Base-by-base conservation (phyloP, 2,329 filamentous ascomycete species). In the Hypoxylon sp. region DNA sequence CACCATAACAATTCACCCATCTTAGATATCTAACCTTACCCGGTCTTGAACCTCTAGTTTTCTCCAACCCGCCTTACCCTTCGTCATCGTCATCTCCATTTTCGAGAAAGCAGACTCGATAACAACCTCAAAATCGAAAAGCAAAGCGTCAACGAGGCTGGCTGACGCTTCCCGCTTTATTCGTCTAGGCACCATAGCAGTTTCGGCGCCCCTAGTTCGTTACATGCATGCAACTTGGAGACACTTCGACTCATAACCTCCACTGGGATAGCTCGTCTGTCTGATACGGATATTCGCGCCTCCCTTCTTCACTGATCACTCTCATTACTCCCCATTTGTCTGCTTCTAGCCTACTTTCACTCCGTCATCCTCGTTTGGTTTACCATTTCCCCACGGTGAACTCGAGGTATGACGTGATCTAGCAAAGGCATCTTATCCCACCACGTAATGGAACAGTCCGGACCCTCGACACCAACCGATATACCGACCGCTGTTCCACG, bases 361-460 rank as follows among this genome's bases (percentile, higher is more conserved):
- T 69, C 62, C 66, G 71, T 74, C 67, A 67, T 72, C 68, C 72
- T 71, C 71, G 69, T 70, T 66, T 65, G 64, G 64, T 71, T 74
- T 71, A 68, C 72, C 73, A 63, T 26, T 36, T 24, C 40, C 38
- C 51, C 38, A 51, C 62, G 72, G 73, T 73, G 71, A 73, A 69
- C 64, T 74, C 67, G 73, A 77, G 77, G 72, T 68, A 79, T 78
- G 79, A 76, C 75, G 76, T 78, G 75, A 76, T 73, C 67, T 63
- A 63, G 67, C 60, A 64, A 68, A 72, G 72, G 76, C 77, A 72
- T 75, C 73, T 68, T 60, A 70, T 64, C 71, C 73, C 74, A 75
- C 74, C 77, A 79, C 82, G 82, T 82, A 77, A 86, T 86, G 84
- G 83, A 85, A 84, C 78, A 80, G 78, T 79, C 68, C 56, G 67